A percentile compares a stretch with the other conserved stretches of the same genome.
Conservation (phyloP, 306 rosid species). For the Prunus campanulata region DNA sequence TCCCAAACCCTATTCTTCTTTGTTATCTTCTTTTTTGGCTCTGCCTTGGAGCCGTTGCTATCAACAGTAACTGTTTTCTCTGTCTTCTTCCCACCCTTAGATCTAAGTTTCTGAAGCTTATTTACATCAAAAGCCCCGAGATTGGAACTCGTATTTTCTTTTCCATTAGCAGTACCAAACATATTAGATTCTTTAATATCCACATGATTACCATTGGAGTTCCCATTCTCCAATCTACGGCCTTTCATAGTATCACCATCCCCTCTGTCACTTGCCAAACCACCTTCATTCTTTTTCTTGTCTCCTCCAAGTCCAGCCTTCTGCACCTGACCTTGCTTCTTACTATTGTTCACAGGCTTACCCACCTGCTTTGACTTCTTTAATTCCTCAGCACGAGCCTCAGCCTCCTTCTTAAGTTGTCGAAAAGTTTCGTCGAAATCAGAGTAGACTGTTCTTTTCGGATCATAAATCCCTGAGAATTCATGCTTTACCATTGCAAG, state of each 20-base stretch:
- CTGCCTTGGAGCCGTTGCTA: slow-evolving; percentile 66
- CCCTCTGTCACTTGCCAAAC: slow-evolving; percentile 44
- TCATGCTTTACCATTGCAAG: slow-evolving; percentile 74
- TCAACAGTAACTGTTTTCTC: slow-evolving; percentile 55
- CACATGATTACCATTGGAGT: slow-evolving; percentile 54
- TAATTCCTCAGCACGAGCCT: slow-evolving; percentile 78
- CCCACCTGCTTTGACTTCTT: slow-evolving; percentile 67
- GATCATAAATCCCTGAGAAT: slow-evolving; percentile 67
- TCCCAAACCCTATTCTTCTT: slow-evolving; percentile 98
- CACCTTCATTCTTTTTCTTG: slow-evolving; percentile 48
- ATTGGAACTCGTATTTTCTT: slow-evolving; percentile 71
- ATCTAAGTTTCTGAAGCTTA: slow-evolving; percentile 82
- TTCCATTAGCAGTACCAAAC: slow-evolving; percentile 49
- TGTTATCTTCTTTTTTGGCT: slow-evolving; percentile 60
- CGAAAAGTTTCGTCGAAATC: slow-evolving; percentile 85
- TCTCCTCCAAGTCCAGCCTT: slow-evolving; percentile 59
- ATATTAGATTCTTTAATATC: slow-evolving; percentile 44
- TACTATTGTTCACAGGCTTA: slow-evolving; percentile 45
- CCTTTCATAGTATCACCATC: slow-evolving; percentile 46
- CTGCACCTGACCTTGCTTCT: slow-evolving; percentile 63
- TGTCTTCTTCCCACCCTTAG: slow-evolving; percentile 70
- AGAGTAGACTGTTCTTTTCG: slow-evolving; percentile 44
- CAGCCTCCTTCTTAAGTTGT: slow-evolving; percentile 81
- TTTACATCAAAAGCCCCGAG: slow-evolving; percentile 95
- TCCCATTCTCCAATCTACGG: slow-evolving; percentile 59